phyloP scores from a whole-genome alignment of 805 yeast species.

The Maudiozyma bulderi region DNA sequence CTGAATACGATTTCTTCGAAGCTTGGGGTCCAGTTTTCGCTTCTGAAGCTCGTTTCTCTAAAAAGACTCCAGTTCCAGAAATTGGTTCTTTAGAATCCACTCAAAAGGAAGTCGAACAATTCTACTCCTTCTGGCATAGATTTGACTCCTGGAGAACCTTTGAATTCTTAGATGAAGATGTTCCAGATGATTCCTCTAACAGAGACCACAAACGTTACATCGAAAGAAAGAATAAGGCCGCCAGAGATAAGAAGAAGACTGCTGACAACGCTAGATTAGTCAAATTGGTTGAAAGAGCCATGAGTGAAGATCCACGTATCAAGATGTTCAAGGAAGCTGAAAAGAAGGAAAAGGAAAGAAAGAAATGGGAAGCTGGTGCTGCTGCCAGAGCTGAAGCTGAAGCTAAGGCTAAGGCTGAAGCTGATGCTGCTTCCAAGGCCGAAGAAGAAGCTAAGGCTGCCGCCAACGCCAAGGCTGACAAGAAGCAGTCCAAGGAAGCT shows the following conservation, averaged over 20 bases:
- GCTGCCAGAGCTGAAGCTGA: slow-evolving; percentile 96
- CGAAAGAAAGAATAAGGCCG: slow-evolving; percentile 93
- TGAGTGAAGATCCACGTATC: slow-evolving; percentile 89
- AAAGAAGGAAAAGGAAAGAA: slow-evolving; percentile 86
- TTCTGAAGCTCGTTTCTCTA: slow-evolving; percentile 86
- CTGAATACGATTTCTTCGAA: slow-evolving; percentile 73
- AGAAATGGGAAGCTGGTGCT: slow-evolving; percentile 97
- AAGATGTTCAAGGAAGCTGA: slow-evolving; percentile 87
- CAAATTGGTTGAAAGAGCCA: slow-evolving; percentile 80
- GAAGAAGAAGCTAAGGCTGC: slow-evolving; percentile 64
- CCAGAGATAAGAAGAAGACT: slow-evolving; percentile 94
- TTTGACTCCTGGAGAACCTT: slow-evolving; percentile 98
- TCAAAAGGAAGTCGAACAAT: slow-evolving; percentile 74
- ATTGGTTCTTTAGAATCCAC: slow-evolving; percentile 62
- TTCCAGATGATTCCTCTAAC: slow-evolving; percentile 97
- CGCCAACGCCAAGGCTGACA: slow-evolving; percentile 56
- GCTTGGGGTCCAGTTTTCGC: slow-evolving; percentile 90
- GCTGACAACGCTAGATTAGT: slow-evolving; percentile 89
- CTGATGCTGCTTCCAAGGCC: slow-evolving; percentile 71
- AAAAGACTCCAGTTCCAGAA: slow-evolving; percentile 76
- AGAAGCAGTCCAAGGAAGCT: slow-evolving; percentile 92
- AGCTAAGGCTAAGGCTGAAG: slow-evolving; percentile 77
- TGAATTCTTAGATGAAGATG: slow-evolving; percentile 97
- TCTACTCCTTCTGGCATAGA: slow-evolving; percentile 87
- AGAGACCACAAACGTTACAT: slow-evolving; percentile 98